phyloP scores from a whole-genome alignment of 192 early-diverging fungal species.

The Paraglomus occultum region DNA sequence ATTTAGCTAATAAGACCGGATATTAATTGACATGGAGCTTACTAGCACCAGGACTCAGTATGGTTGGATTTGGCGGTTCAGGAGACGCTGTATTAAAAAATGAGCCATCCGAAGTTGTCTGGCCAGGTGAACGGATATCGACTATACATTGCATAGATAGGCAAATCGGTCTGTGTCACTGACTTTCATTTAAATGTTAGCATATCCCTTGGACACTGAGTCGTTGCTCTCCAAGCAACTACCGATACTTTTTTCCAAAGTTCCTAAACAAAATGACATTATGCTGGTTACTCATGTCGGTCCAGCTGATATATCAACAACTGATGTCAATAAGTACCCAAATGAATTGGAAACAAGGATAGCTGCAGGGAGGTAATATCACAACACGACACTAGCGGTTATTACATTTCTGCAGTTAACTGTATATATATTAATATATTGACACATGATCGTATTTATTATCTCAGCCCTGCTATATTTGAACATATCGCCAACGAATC shows the following conservation, averaged over 20 bases:
- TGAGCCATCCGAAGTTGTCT: conserved; percentile 4
- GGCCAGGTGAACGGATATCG: conserved; percentile 11
- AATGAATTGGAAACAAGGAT: not conserved
- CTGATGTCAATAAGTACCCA: conserved; percentile 15
- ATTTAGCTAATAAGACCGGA: not conserved
- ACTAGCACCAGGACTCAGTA: conserved; percentile 20
- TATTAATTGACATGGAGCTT: not conserved
- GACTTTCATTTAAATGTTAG: not conserved
- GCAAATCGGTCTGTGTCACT: too few relatives aligned
- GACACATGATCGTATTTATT: not conserved
- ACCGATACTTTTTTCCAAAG: conserved; percentile 18
- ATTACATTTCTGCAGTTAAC: not conserved
- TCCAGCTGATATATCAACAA: conserved; percentile 10
- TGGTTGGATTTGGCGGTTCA: conserved; percentile 26
- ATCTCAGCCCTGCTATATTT: conserved; percentile 3
- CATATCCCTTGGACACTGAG: conserved; percentile 18
- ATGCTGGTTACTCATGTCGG: conserved; percentile 27
- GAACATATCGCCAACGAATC: not conserved
- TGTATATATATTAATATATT: conserved; percentile 3
- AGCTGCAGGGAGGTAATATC: conserved; percentile 12
- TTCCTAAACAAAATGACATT: conserved; percentile 11
- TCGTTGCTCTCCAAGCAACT: not conserved
- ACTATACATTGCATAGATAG: too few relatives aligned
- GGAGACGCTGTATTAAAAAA: not conserved
- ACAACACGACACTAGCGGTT: too few relatives aligned